Evolutionary conservation across 2,329 filamentous ascomycete species (phyloP).

Genomic region (Sphaerulina musiva): DNA sequence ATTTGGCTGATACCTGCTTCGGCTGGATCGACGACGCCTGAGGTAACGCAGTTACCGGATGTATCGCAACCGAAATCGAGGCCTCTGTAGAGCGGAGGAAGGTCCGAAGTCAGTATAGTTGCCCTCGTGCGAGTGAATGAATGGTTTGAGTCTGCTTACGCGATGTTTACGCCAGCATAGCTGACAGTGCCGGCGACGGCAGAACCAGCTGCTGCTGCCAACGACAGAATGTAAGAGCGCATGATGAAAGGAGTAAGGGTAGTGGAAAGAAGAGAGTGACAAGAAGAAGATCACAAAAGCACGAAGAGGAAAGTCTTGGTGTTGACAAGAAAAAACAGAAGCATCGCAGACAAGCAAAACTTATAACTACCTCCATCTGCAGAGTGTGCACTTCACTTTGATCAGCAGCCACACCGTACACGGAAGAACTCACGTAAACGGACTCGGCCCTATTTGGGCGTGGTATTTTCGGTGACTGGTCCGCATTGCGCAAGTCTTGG

Average conservation of each 20-base stretch:
- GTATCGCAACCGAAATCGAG: conserved; percentile 35
- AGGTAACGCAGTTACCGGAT: conserved; percentile 36
- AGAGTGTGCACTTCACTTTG: neutral
- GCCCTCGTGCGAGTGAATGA: neutral
- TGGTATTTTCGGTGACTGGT: neutral
- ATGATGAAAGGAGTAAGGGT: conserved; percentile 18
- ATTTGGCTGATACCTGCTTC: conserved; percentile 41
- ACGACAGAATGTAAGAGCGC: conserved; percentile 21
- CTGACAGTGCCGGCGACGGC: conserved; percentile 23
- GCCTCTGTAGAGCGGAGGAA: conserved; percentile 10
- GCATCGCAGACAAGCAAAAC: neutral
- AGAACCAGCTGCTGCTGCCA: conserved; percentile 20
- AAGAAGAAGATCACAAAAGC: conserved; percentile 11
- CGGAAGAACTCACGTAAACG: neutral
- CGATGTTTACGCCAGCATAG: conserved; percentile 32
- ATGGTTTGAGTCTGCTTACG: neutral
- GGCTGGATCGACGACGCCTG: conserved; percentile 31
- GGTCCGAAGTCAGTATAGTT: neutral
- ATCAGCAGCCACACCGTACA: neutral
- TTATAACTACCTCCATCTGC: neutral
- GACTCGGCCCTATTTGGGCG: neutral
- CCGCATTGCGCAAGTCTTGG: neutral
- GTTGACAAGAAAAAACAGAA: neutral
- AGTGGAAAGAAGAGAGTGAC: conserved; percentile 15
- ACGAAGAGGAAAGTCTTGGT: conserved; percentile 3